These are phyloP conservation scores for Hypoxylon sp. DNA, from an alignment of 2,329 filamentous ascomycete species.

Conservation along the genomic window DNA sequence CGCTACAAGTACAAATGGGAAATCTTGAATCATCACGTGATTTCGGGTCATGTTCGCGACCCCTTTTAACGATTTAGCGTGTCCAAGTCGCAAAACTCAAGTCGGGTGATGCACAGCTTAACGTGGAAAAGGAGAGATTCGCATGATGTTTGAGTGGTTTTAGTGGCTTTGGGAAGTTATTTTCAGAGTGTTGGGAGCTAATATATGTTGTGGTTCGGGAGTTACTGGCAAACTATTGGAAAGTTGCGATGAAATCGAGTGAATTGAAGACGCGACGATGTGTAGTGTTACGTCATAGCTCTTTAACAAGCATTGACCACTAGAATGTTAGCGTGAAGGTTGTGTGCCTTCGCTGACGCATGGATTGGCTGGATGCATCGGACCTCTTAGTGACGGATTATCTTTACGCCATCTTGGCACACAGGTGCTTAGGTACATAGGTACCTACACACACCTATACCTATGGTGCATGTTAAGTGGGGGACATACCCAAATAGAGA, in stretches of 20 bases:
- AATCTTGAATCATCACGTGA: constrained; percentile 46
- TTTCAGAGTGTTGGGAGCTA: neutral
- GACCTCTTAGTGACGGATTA: neutral
- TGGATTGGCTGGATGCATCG: neutral
- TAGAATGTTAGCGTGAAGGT: constrained; percentile 1
- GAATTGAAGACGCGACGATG: constrained; percentile 38
- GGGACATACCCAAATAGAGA: neutral
- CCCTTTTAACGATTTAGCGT: constrained; percentile 33
- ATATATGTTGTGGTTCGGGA: neutral
- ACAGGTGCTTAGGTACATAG: too few species aligned
- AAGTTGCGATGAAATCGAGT: constrained; percentile 17
- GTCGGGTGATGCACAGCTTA: neutral
- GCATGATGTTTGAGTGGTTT: neutral
- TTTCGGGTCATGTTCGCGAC: constrained; percentile 50
- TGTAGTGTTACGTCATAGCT: constrained; percentile 36
- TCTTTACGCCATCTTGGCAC: neutral
- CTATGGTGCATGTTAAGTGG: neutral
- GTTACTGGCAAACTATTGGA: constrained; percentile 17
- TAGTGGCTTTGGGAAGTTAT: neutral
- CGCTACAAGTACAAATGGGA: constrained; percentile 15
- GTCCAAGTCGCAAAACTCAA: constrained; percentile 29
- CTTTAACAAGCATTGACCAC: constrained; percentile 33
- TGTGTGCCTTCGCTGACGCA: neutral
- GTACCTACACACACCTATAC: neutral
- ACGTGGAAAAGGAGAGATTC: neutral